These are phyloP conservation scores for Cladosporium sp. DNA, from an alignment of 2,329 filamentous ascomycete species.

Conservation along the genomic window DNA sequence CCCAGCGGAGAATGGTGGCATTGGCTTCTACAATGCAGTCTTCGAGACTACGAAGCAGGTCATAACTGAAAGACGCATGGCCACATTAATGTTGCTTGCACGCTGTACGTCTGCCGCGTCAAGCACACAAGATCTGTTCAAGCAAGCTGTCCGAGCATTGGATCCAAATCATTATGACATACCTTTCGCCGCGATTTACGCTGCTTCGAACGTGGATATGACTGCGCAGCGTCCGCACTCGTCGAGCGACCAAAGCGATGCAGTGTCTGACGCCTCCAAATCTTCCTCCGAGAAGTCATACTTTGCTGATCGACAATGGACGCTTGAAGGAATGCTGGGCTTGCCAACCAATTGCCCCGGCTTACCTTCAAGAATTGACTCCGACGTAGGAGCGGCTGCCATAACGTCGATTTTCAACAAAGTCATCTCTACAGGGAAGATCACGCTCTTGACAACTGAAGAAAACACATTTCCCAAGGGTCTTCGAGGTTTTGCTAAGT, in stretches of 20 bases:
- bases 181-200: conserved; percentile 13
- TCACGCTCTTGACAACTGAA: conserved; percentile 63
- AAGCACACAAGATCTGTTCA: conserved; percentile 70
- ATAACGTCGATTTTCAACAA: conserved; percentile 74
- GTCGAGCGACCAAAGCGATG: neutral
- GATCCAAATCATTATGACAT: conserved; percentile 14
- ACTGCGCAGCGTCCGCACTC: neutral
- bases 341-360: conserved; percentile 60
- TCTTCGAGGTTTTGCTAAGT: conserved; percentile 63
- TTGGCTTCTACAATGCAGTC: conserved; percentile 73
- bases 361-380: conserved; percentile 60
- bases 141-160: conserved; percentile 45
- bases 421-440: conserved; percentile 63
- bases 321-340: conserved; percentile 46
- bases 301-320: neutral
- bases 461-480: conserved; percentile 60
- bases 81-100: conserved; percentile 71
- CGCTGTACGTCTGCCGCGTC: conserved; percentile 68
- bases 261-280: neutral
- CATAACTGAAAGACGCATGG: conserved; percentile 74
- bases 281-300: neutral
- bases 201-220: neutral
- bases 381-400: conserved; percentile 64
- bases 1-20: conserved; percentile 67
- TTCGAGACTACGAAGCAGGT: conserved; percentile 78